Evolutionary conservation across 768 basidiomycete species (phyloP), one percentile per base, ranked within the genome.

Genomic region (Pulveroboletus sp.): DNA sequence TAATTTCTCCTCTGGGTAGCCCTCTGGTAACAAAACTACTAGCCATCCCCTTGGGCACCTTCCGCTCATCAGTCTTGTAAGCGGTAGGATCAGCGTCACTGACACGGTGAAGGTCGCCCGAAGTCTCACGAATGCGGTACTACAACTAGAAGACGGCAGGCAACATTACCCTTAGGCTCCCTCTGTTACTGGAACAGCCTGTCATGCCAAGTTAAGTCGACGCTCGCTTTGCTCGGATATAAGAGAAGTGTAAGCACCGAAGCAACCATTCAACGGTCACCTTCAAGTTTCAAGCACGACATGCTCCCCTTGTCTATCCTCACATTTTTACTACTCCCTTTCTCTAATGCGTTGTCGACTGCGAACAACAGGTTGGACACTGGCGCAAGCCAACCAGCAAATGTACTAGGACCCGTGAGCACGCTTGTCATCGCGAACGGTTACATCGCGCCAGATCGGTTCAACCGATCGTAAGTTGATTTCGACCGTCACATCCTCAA

Each of bases 371-470:
- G 2, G 32, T 40, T 42, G 39, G 36, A 38, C 38, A 52, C 56
- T 12, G 6, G 5, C 24, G 14, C 43, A 6, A 15, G 14, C 8
- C 27, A 5, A 15, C 30, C 39, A 30, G 26, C n/a, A 12, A 28
- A 27, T 6, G 43, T 33, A 5, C 15, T 68, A 15, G 65, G 65
- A 30, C 54, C 68, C 30, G 52, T 50, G 15, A 40, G 36, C 12
- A 51, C 64, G 31, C 49, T 75, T n/a, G 47, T 56, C 38, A 63
- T 80, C 32, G 63, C 58, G 5, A 79, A 78, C 54, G 52, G 55
- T 9, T 27, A 52, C 30, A 70, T 79, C 35, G 53, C 73, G 6
- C 79, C 80, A 5, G 80, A 80, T 66, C 77, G 79, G 35, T 79
- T 70, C 51, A 65, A 53, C 70, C 50, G 65, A 52, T 69, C 70